Base-by-base conservation (phyloP, 2,329 filamentous ascomycete genomes). In the Claviceps arundinis region DNA sequence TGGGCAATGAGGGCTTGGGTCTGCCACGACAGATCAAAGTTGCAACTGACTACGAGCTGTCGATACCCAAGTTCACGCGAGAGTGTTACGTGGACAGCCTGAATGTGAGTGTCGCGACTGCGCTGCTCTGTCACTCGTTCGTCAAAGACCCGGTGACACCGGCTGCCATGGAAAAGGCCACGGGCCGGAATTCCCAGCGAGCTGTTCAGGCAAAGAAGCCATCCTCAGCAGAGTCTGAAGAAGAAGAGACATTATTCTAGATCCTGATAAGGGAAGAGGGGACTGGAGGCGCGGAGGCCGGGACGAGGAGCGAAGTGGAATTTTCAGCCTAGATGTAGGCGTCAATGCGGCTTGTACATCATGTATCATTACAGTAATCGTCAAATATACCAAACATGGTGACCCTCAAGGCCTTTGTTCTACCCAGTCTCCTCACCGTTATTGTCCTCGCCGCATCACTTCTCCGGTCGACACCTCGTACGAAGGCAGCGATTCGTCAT, bases 81-180 rank as follows among this genome's bases (percentile, higher is more conserved):
- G 72, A 61, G 64, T 77, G 61, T 64, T 81, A 58, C 64, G 81
- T 98, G 2, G 91, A 97, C 67, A 95, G 89, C 65, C 70, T 98
- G 65, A 97, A 98, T 64, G 93, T 97, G 41, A 89, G 87, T 62
- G 90, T 95, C 19, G 91, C 93, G 1, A 81, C 87, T 6, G 89
- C 81, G 1, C 70, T 97, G 48, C 69, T 97, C 49, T 84, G 83
- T 56, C 77, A 83, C 56, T 73, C 83, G 0, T 88, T 93, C 61
- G 64, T 87, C 60, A 76, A 69, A 60, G 65, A 53, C 38, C 17
- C 49, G 14, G 30, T 41, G 17, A 19, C 11, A 26, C 24, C 17
- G 11, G 43, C 47, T 50, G 41, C n/a, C 22, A 6, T 2, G 4
- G 30, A 34, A 16, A 24, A 38, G 30, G 17, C 44, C n/a, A 5